These are phyloP conservation scores for Geotrichum carabidarum DNA, from an alignment of 1,139 yeast genomes.

Conservation along the genomic window DNA sequence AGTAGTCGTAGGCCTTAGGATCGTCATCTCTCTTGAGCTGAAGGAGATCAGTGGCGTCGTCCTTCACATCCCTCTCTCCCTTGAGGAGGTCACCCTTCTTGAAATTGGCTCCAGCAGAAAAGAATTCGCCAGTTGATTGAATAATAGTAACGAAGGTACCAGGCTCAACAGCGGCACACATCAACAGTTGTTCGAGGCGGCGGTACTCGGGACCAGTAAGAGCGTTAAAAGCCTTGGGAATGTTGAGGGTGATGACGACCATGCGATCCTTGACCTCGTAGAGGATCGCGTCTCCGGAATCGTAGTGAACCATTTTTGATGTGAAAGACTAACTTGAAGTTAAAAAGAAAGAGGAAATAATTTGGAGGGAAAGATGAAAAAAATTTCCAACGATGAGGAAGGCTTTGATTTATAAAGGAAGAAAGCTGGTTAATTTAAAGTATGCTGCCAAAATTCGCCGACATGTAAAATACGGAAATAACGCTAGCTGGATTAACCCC, in stretches of 20 bases:
- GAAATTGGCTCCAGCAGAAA: conserved; percentile 84
- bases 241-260: conserved; percentile 64
- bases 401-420: neutral
- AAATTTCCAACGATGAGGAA: neutral
- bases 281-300: conserved; percentile 16
- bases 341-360: neutral
- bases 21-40: conserved; percentile 19
- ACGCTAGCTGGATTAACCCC: neutral
- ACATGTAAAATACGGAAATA: too few species aligned
- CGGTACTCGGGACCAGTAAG: conserved; percentile 63
- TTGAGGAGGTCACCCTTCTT: conserved; percentile 32
- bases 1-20: conserved; percentile 10
- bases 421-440: too few species aligned
- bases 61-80: conserved; percentile 29
- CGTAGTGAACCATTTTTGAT: neutral
- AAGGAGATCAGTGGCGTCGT: conserved; percentile 24
- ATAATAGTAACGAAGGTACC: conserved; percentile 62
- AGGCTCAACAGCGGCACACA: conserved; percentile 62
- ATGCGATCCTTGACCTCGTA: conserved; percentile 49
- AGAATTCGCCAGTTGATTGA: conserved; percentile 68
- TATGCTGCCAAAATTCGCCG: too few species aligned
- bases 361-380: neutral
- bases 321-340: neutral
- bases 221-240: conserved; percentile 63
- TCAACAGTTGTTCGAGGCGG: conserved; percentile 55